Conservation (phyloP, 2,329 filamentous ascomycete species). For the Dactylella cylindrospora region DNA sequence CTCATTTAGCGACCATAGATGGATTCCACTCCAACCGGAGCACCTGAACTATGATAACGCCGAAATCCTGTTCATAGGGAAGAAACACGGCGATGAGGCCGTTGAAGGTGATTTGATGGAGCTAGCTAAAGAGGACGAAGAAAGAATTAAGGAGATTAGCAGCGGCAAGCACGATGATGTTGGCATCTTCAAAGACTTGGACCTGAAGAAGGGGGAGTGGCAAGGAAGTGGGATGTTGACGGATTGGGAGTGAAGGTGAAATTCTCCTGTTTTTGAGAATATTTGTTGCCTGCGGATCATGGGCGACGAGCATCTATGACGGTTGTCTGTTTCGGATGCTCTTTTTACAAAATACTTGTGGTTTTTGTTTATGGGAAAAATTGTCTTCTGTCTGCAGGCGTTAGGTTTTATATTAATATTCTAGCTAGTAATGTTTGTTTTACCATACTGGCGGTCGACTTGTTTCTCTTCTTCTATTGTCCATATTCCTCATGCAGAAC, state of each 20-base stretch:
- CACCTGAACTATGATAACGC: slow-evolving; percentile 73
- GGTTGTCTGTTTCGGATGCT: background rate
- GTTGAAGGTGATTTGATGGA: slow-evolving; percentile 69
- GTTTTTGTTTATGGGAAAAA: background rate
- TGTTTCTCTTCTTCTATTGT: too few relatives aligned
- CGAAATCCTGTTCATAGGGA: slow-evolving; percentile 77
- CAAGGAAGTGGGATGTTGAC: slow-evolving; percentile 19
- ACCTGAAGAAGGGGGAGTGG: slow-evolving; percentile 46
- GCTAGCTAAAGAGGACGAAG: slow-evolving; percentile 72
- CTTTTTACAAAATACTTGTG: background rate
- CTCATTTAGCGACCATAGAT: slow-evolving; percentile 71
- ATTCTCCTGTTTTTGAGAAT: background rate
- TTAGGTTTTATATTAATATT: too few relatives aligned
- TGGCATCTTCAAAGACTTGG: slow-evolving; percentile 60
- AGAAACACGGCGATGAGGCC: slow-evolving; percentile 60
- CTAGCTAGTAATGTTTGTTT: too few relatives aligned
- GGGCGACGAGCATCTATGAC: background rate
- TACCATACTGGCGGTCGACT: too few relatives aligned
- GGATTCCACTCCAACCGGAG: slow-evolving; percentile 71
- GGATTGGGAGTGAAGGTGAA: slow-evolving; percentile 38
- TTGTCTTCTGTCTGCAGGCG: slow-evolving; percentile 5
- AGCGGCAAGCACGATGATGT: slow-evolving; percentile 52
- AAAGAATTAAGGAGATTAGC: slow-evolving; percentile 63
- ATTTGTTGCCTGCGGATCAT: background rate
- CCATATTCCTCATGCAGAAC: too few relatives aligned